A percentile compares a stretch with the other conserved stretches of the same genome.
phyloP scores from a whole-genome alignment of 2,329 filamentous ascomycete genomes.

The Ilyonectria sp. region DNA sequence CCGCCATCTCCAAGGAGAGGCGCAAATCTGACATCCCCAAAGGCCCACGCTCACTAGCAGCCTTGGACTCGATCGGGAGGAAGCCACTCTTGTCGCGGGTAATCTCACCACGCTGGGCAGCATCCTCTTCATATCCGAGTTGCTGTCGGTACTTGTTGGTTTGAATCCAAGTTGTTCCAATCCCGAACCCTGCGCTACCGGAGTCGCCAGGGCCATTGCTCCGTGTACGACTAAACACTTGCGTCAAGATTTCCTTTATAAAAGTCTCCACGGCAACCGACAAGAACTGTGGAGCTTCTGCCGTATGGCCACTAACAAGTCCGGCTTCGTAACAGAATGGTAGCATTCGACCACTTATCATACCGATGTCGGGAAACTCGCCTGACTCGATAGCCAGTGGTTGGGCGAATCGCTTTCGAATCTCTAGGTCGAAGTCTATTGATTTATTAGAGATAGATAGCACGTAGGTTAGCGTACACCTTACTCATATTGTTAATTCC shows the following conservation, averaged over 20 bases:
- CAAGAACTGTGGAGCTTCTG: constrained; percentile 75
- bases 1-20: constrained; percentile 81
- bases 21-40: constrained; percentile 85
- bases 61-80: constrained; percentile 85
- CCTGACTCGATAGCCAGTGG: constrained; percentile 78
- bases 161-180: constrained; percentile 80
- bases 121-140: constrained; percentile 82
- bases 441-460: constrained; percentile 38
- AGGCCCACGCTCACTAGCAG: constrained; percentile 78
- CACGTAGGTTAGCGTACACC: constrained; percentile 46
- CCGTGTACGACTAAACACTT: constrained; percentile 75
- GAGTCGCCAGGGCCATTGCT: constrained; percentile 76
- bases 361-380: constrained; percentile 77
- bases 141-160: constrained; percentile 84
- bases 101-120: constrained; percentile 80
- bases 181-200: constrained; percentile 74
- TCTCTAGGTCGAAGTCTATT: constrained; percentile 76
- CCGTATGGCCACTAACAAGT: constrained; percentile 70
- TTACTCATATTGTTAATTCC: constrained; percentile 86
- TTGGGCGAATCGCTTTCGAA: constrained; percentile 75
- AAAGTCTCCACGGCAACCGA: constrained; percentile 77
- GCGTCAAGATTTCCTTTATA: constrained; percentile 76
- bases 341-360: constrained; percentile 76
- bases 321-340: constrained; percentile 79
- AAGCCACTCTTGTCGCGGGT: constrained; percentile 82